Evolutionary conservation across 305 asterid genomes (phyloP).

Genomic region (Rubia tinctorum): DNA sequence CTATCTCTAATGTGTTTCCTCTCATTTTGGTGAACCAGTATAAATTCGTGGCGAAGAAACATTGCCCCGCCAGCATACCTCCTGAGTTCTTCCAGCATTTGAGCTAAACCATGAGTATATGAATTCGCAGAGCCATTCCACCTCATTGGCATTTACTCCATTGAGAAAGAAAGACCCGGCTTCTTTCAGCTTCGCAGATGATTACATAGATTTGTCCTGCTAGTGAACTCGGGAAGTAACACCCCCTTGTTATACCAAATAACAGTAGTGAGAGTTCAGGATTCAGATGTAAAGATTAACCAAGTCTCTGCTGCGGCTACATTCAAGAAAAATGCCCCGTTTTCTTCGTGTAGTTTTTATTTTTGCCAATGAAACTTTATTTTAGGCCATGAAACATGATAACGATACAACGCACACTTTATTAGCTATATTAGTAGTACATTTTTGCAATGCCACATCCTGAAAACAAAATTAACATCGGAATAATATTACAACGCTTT

Average conservation of each 20-base stretch:
- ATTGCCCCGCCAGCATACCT: constrained; percentile 74
- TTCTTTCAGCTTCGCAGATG: constrained; percentile 3
- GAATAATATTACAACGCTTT: not conserved
- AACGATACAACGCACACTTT: not conserved
- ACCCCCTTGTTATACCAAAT: not conserved
- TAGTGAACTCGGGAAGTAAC: not conserved
- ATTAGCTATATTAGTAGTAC: too few relatives aligned
- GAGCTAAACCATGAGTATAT: constrained; percentile 19
- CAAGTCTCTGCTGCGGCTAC: not conserved
- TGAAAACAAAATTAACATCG: not conserved
- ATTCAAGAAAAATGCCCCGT: not conserved
- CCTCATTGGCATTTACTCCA: not conserved
- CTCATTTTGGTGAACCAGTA: constrained; percentile 44
- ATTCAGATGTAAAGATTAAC: constrained; percentile 7
- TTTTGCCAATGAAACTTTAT: not conserved
- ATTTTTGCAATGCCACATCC: not conserved
- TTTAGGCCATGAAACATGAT: not conserved
- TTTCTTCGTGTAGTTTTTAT: not conserved
- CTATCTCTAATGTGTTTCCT: constrained; percentile 4
- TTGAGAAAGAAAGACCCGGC: not conserved
- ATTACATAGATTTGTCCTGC: not conserved
- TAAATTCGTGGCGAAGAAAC: constrained; percentile 95
- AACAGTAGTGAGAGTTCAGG: not conserved
- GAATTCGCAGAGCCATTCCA: not conserved
- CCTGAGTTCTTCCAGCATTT: constrained; percentile 60